Evolutionary conservation across 1,284 basidiomycete genomes (phyloP).

Genomic region (Cutaneotrichosporon cutaneum): DNA sequence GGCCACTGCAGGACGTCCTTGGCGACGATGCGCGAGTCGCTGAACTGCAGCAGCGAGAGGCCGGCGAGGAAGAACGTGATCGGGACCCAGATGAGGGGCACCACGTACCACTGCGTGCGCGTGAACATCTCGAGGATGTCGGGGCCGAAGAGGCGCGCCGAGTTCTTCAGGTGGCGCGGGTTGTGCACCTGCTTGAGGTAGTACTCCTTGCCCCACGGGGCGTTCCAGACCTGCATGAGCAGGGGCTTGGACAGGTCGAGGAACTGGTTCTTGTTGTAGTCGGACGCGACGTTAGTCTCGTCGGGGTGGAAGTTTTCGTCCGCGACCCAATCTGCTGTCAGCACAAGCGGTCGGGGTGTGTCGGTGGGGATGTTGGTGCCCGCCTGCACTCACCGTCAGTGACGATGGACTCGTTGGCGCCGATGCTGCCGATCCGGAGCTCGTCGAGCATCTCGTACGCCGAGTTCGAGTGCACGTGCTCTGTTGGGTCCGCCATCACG

Average conservation of each 20-base stretch:
- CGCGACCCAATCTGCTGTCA: constrained; percentile 71
- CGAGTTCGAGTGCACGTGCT: constrained; percentile 89
- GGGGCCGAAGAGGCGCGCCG: constrained; percentile 83
- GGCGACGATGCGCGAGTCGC: constrained; percentile 51
- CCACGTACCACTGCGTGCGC: constrained; percentile 89
- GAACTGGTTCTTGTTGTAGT: constrained; percentile 86
- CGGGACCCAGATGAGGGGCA: constrained; percentile 89
- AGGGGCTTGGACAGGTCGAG: constrained; percentile 86
- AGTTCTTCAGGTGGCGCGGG: constrained; percentile 82
- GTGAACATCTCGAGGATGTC: constrained; percentile 83
- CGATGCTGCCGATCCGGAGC: constrained; percentile 76
- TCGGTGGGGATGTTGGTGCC: no score
- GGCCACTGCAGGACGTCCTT: constrained; percentile 35
- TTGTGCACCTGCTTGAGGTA: constrained; percentile 97
- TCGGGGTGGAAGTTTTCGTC: constrained; percentile 86
- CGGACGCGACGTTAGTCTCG: constrained; percentile 72
- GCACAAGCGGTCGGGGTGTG: background rate
- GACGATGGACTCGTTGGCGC: constrained; percentile 70
- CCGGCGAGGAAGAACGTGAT: constrained; percentile 78
- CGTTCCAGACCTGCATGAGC: constrained; percentile 43
- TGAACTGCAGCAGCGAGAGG: constrained; percentile 80
- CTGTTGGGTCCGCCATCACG: constrained; percentile 77
- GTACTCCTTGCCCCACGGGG: constrained; percentile 73
- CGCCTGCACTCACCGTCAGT: constrained; percentile 66
- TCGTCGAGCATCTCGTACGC: constrained; percentile 92